Evolutionary conservation across 192 early-diverging fungal species (phyloP).

Genomic region (Coemansia sp.): DNA sequence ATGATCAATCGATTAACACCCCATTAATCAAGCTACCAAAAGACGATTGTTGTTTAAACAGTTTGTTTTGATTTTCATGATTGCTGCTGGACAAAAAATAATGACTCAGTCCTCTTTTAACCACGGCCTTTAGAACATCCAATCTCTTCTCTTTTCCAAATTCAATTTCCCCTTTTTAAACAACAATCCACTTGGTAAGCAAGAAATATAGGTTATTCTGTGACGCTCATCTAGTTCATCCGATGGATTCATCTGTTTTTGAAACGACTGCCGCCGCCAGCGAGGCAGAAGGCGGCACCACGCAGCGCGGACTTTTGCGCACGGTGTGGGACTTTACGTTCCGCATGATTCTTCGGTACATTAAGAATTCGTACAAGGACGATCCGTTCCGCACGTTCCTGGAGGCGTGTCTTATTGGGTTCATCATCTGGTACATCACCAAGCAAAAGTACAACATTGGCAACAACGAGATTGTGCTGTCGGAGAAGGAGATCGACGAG

Average conservation of each 20-base stretch:
- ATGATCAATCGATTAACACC: no score
- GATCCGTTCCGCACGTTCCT: conserved; percentile 87
- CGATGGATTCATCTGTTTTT: conserved; percentile 24
- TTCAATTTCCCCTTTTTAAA: not conserved
- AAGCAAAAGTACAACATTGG: conserved; percentile 79
- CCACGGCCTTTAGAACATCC: no score
- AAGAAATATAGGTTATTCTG: not conserved
- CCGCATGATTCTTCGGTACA: conserved; percentile 74
- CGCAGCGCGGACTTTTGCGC: conserved; percentile 30
- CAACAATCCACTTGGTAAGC: not conserved
- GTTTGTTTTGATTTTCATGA: no score
- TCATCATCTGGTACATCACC: conserved; percentile 87
- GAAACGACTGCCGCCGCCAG: not conserved
- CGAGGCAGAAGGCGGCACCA: not conserved
- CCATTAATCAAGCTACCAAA: no score
- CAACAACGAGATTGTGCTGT: conserved; percentile 72
- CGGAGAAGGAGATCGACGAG: conserved; percentile 94
- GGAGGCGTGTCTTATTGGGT: conserved; percentile 79
- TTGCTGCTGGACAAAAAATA: no score
- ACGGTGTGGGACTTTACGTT: conserved; percentile 55
- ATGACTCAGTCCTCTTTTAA: no score
- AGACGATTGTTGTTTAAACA: no score
- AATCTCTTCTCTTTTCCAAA: not conserved
- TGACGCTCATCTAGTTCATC: not conserved
- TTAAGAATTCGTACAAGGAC: conserved; percentile 89